Evolutionary conservation across 495 filamentous ascomycete species (phyloP), one percentile per base, ranked within the genome.

Genomic region (Penicillium coprophilum): DNA sequence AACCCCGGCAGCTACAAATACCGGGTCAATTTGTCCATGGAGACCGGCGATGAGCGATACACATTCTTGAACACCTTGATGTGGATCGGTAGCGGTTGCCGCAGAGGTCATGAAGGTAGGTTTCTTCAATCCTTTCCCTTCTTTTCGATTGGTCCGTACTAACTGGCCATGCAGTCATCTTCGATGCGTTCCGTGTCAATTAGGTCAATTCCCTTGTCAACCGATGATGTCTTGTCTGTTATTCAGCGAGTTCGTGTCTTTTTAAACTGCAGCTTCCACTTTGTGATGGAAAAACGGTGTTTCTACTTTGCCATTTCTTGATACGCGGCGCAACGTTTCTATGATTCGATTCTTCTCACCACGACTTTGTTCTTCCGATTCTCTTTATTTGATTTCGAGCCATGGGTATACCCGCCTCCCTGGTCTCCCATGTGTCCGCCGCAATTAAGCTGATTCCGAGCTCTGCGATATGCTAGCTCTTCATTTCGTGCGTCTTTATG

Each of bases 41-140:
- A 85, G 57, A 85, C 82, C 6, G 76, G 79, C 2, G 83, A 86
- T 60, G 75, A 82, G 51, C 77, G 83, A 34, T 86, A 85, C 56
- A 77, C 80, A n/a, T 81, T 83, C 60, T 57, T 85, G 56, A 86
- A 86, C 64, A 80, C 79, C 4, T 72, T 81, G 24, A 82, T 86
- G 78, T 86, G 83, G 83, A 69, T 85, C 38, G 80, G 79, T 40
- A 84, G 81, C 56, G 82, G 82, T 40, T 77, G 82, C 57, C 79
- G 81, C 63, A 74, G 77, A 50, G 80, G 80, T 28, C 79, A 80
- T 49, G 83, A 85, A 72, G 74, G 80, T 81, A 50, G 50, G 71
- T 62, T 23, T 20, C 11, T 44, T 8, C 6, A 24, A 2, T 23
- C 4, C 15, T 10, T 6, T 23, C 3, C 10, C 30, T 36, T 1